These are phyloP conservation scores for Colletotrichum sp. DNA, from an alignment of 2,329 filamentous ascomycete genomes.

Conservation along the genomic window DNA sequence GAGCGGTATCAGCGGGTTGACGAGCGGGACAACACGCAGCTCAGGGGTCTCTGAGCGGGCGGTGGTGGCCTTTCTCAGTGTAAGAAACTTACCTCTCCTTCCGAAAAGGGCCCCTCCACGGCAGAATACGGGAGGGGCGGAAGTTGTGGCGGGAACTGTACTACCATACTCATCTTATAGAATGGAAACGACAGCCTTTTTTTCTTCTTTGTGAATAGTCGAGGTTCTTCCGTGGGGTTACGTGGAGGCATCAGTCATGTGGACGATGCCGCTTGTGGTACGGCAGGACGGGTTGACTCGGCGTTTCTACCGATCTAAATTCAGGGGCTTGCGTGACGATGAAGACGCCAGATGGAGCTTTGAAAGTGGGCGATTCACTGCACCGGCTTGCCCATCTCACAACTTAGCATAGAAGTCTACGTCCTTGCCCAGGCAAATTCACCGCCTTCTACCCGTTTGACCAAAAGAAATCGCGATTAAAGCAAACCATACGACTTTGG, in stretches of 20 bases:
- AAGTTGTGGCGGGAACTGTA: conserved; percentile 1
- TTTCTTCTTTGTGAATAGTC: neutral
- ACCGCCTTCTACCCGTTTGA: neutral
- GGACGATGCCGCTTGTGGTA: neutral
- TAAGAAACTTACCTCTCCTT: neutral
- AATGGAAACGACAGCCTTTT: conserved; percentile 12
- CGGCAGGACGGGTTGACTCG: neutral
- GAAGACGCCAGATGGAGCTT: neutral
- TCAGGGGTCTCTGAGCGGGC: conserved; percentile 38
- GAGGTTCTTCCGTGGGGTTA: neutral
- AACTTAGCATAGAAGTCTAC: neutral
- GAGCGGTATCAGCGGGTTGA: conserved; percentile 60
- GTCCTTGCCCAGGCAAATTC: neutral
- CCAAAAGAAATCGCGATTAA: neutral
- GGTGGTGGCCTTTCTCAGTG: neutral
- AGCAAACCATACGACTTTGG: neutral
- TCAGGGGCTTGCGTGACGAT: conserved; percentile 3
- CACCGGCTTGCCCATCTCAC: neutral
- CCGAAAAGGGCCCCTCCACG: neutral
- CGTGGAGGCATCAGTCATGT: neutral
- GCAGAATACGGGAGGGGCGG: neutral
- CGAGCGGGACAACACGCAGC: conserved; percentile 47
- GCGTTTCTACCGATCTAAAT: neutral
- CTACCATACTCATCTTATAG: conserved; percentile 17
- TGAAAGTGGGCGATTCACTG: neutral